Base-by-base conservation (phyloP, 2,329 filamentous ascomycete species). In the Pseudopyrenochaeta lycopersici region DNA sequence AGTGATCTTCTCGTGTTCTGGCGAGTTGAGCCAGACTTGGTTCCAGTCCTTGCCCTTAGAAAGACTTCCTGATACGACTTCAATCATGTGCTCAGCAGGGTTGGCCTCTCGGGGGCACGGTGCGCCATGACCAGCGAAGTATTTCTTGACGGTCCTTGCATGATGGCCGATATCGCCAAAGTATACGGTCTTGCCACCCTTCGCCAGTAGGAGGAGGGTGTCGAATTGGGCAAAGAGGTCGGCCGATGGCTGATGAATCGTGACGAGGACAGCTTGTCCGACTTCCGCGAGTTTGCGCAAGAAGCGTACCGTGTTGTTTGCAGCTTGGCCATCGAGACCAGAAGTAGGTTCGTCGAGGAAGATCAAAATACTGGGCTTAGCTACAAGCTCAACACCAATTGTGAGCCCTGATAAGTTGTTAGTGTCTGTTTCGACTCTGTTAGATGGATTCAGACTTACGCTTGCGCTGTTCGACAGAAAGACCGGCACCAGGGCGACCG, bases 161-260 rank as follows among this genome's bases (percentile, higher is more conserved):
- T 93, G 89, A 35, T 85, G 80, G 36, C 91, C 91, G 29, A 94
- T 88, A 46, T 91, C 87, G 17, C 90, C 90, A 69, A 93, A 92
- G 77, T 95, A 95, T 20, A 94, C 89, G n/a, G 88, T 89, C 44
- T 88, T 83, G 11, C 91, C 91, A 39, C 91, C 91, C 35, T 84
- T 83, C 72, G 92, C 85, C 2, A 95, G 82, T 1, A 95, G 80
- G 2, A 95, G 80, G 2, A 96, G 81, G 6, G 90, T 85, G 70
- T 95, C 91, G 62, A 95, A 96, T 72, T 91, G 87, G 68, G 92
- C 89, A 63, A 96, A 94, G 0, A 95, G 80, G 0, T 88, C 85
- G 15, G 90, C 89, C 49, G 90, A 92, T 1, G 91, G 91, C 70
- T 96, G 91, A 70, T 96, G 91, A 56, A 96, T 95, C 1, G 91